Evolutionary conservation across 2,329 filamentous ascomycete genomes (phyloP), one percentile per base, ranked within the genome.

Genomic region (Clarireedia paspali): DNA sequence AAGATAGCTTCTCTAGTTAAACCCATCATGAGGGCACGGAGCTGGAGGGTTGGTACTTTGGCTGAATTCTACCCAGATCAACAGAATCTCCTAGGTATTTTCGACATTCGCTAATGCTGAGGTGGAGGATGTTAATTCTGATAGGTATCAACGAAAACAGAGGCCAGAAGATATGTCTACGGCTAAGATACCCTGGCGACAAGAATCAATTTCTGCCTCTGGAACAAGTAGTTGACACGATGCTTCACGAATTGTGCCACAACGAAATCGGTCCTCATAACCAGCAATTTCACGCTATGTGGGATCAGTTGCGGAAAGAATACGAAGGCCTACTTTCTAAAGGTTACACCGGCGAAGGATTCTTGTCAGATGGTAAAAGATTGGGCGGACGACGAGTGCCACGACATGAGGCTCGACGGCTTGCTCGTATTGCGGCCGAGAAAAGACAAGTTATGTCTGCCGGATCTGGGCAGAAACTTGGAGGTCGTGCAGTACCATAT

Each of bases 201-300:
- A 78, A 81, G 9, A 82, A 76, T 40, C 84, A 89, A 64, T 97
- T 97, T 66, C 71, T 96, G 20, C 85, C 88, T 1, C 73, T 91
- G 56, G 90, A 96, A 67, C 77, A 88, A 61, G 79, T 96, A 6
- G 78, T 90, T 45, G 91, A 96, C 70, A 97, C 92, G 0, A 88
- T 97, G 84, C 82, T 97, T 20, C 92, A 97, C 69, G 92, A 97
- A 75, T 81, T 97, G 2, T 85, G 83, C n/a, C 92, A 97, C 67
- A 96, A 88, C 62, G 81, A 90, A 10, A 84, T 87, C 70, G 90
- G 89, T 0, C 88, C 89, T 1, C 92, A 97, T 69, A 84, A 96
- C 67, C 79, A 77, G 47, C 80, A 87, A 38, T 97, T 97, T 67
- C 84, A 96, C 63, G 84, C 84, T 0, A 75, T 96, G 5, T 96